Base-by-base conservation (phyloP, 495 filamentous ascomycete genomes). In the Trichodelitschia bisporula region DNA sequence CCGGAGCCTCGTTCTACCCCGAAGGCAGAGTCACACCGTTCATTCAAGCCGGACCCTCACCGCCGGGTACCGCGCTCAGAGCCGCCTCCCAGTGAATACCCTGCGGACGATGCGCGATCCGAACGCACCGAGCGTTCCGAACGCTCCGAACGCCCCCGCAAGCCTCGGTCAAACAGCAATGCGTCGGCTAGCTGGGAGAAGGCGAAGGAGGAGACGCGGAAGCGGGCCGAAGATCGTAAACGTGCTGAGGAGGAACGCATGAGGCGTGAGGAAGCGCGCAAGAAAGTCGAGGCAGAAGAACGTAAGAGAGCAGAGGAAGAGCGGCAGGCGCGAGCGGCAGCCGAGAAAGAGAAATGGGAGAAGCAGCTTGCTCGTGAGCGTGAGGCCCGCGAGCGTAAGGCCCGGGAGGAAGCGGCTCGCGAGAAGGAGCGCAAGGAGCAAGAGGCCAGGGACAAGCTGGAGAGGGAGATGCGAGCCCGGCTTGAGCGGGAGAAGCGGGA, bases 151-250 rank as follows among this genome's bases (percentile, higher is more conserved):
- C n/a, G n/a, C n/a, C n/a, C n/a, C 21, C 21, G 21, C 21, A 24
- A 24, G 6, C 21, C 21, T 24, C 21, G 21, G 6, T n/a, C 6
- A 24, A n/a, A n/a, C n/a, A n/a, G n/a, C n/a, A n/a, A n/a, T n/a
- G 21, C 48, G 29, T 35, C 48, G 3, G 60, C 56, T 5, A 59
- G 61, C 5, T 75, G 71, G 69, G 70, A 79, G 40, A 72, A 61
- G 36, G 75, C 69, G 2, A 54, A 66, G 32, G 73, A 80, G 44
- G 77, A 83, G 38, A 67, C 63, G 27, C 51, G 59, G 19, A 57
- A 56, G 28, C 57, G 58, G 28, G 66, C 69, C 34, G 68, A 73
- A 32, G 67, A 69, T 39, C 55, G 59, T 9, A 72, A 69, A 32
- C 38, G 46, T 32, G 36, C 33, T 8, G 70, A 71, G 19, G 68